Conservation (phyloP, 257 asterid species). For the Gynochthodes officinalis region DNA sequence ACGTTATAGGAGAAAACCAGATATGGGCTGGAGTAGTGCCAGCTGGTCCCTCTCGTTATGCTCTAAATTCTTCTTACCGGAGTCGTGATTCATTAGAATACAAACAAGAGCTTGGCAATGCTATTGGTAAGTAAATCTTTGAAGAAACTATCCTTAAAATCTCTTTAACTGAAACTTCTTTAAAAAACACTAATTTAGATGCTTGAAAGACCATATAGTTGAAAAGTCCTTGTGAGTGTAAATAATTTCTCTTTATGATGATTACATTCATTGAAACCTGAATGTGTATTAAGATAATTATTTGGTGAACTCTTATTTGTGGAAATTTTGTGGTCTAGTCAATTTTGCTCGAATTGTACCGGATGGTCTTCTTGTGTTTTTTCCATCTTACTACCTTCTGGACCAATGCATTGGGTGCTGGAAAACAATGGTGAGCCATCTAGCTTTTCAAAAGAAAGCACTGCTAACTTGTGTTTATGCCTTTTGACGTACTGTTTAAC, state of each 20-base stretch:
- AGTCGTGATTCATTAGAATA: conserved; percentile 82
- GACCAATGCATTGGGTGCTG: conserved; percentile 89
- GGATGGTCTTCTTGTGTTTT: conserved; percentile 93
- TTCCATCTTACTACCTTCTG: conserved; percentile 88
- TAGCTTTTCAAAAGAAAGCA: conserved; percentile 11
- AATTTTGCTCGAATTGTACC: conserved; percentile 97
- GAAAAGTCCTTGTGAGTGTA: neutral
- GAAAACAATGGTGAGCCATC: conserved; percentile 65
- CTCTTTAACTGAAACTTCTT: neutral
- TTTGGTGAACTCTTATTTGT: conserved; percentile 14
- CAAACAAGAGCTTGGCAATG: conserved; percentile 95
- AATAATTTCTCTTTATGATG: neutral
- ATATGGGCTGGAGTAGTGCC: conserved; percentile 94
- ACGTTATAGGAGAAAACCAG: conserved; percentile 85
- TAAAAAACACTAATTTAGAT: neutral
- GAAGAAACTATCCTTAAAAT: neutral
- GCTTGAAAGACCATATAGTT: neutral
- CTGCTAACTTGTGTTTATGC: neutral
- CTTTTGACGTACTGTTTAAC: conserved; percentile 4
- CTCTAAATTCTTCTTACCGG: conserved; percentile 89
- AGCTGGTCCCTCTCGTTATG: conserved; percentile 88
- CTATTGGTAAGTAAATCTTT: conserved; percentile 65
- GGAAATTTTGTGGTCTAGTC: conserved; percentile 46
- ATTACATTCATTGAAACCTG: neutral
- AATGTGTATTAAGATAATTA: conserved; percentile 1